A percentile compares a stretch with the other conserved stretches of the same genome.
These are phyloP conservation scores for Casaregolazyma suthepensis DNA, from an alignment of 1,139 yeast species.

Conservation along the genomic window DNA sequence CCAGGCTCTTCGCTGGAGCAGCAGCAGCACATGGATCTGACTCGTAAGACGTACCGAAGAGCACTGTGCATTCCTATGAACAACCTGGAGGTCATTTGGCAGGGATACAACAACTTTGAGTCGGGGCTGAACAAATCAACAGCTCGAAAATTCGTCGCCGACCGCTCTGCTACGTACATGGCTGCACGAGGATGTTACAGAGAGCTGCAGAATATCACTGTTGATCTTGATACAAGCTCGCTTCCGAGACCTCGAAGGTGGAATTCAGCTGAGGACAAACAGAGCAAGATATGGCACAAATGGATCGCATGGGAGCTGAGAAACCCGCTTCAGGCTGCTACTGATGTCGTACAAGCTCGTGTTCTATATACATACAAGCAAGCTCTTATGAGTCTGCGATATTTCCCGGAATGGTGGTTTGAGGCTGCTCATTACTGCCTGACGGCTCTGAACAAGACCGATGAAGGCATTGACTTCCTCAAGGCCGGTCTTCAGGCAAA, in stretches of 20 bases:
- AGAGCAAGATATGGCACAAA: slow-evolving; percentile 50
- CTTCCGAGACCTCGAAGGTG: slow-evolving; percentile 34
- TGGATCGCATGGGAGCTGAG: slow-evolving; percentile 79
- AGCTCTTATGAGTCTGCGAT: slow-evolving; percentile 58
- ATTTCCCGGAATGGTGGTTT: slow-evolving; percentile 83
- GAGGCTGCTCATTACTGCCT: slow-evolving; percentile 45
- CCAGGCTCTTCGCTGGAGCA: slow-evolving; percentile 82
- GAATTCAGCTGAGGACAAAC: slow-evolving; percentile 36
- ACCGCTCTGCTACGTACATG: slow-evolving; percentile 83
- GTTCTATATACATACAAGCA: slow-evolving; percentile 71
- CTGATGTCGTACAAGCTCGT: slow-evolving; percentile 46
- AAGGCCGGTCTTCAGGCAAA: slow-evolving; percentile 56
- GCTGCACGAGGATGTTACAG: slow-evolving; percentile 73
- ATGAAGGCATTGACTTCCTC: slow-evolving; percentile 39
- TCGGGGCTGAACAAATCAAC: slow-evolving; percentile 66
- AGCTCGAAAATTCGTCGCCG: slow-evolving; percentile 81
- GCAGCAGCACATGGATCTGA: slow-evolving; percentile 72
- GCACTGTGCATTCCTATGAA: slow-evolving; percentile 67
- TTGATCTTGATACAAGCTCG: slow-evolving; percentile 39
- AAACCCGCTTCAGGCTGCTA: slow-evolving; percentile 58
- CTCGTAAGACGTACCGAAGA: slow-evolving; percentile 67
- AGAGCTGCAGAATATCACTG: slow-evolving; percentile 59
- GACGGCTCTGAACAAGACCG: slow-evolving; percentile 21
- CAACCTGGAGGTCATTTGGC: slow-evolving; percentile 75
- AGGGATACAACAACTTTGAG: slow-evolving; percentile 76